Percentiles rank a stretch among this genome's conserved stretches.
phyloP scores from a whole-genome alignment of 345 rosid species.

The Camelina laxa region DNA sequence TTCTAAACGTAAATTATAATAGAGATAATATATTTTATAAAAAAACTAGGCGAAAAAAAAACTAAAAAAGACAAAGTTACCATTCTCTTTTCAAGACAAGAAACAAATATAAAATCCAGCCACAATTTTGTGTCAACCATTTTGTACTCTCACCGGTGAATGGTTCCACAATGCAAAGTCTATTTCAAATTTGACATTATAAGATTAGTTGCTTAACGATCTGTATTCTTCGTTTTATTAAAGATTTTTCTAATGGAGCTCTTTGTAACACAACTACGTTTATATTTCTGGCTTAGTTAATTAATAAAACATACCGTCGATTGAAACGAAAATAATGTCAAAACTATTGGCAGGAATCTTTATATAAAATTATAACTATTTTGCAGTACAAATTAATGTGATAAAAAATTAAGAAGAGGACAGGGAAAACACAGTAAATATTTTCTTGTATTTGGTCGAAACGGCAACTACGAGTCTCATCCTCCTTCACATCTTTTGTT shows the following conservation, averaged over 20 bases:
- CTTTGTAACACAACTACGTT: not conserved
- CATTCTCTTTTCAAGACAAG: not conserved
- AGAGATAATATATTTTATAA: not conserved
- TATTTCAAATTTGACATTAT: not conserved
- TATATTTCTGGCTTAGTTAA: not conserved
- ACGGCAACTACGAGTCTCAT: slow-evolving; percentile 43
- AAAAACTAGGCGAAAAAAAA: not conserved
- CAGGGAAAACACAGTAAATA: slow-evolving; percentile 12
- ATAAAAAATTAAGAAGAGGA: slow-evolving; percentile 25
- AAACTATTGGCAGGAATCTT: slow-evolving; percentile 11
- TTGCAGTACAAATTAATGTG: not conserved
- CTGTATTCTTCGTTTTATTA: not conserved
- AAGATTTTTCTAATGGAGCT: not conserved
- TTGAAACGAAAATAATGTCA: not conserved
- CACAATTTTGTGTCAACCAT: not conserved
- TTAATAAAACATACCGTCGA: not conserved
- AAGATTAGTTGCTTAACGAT: not conserved
- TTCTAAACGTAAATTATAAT: not conserved
- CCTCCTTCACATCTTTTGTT: slow-evolving; percentile 39
- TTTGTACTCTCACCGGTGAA: no score
- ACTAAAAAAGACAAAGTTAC: not conserved
- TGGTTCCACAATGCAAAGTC: not conserved
- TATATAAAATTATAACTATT: not conserved
- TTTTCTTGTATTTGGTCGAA: slow-evolving; percentile 36
- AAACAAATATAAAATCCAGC: not conserved